A percentile compares a stretch with the other conserved stretches of the same genome.
phyloP scores from a whole-genome alignment of 2,329 filamentous ascomycete species.

The Intubia oerlemansii region DNA sequence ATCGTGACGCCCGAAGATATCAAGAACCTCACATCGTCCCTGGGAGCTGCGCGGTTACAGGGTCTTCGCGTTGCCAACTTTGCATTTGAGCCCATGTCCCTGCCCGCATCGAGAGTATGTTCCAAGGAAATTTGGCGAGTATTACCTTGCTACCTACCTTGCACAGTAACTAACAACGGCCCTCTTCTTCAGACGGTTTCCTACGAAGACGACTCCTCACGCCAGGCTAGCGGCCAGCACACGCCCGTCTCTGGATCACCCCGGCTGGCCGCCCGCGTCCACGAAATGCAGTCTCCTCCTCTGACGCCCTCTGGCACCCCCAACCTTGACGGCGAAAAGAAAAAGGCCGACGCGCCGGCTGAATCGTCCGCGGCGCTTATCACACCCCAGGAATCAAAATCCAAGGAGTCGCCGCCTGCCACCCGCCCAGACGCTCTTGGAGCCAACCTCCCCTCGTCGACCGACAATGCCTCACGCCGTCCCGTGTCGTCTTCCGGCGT shows the following conservation, averaged over 20 bases:
- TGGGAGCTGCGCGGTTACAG: conserved; percentile 59
- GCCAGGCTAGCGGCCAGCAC: conserved; percentile 39
- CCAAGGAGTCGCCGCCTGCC: conserved; percentile 25
- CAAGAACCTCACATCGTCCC: conserved; percentile 40
- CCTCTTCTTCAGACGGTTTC: conserved; percentile 30
- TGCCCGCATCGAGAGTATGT: conserved; percentile 60
- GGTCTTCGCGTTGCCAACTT: conserved; percentile 69
- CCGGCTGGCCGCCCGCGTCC: conserved; percentile 41
- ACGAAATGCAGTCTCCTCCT: conserved; percentile 67
- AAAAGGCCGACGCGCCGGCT: conserved; percentile 10
- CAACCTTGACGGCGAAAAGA: conserved; percentile 16
- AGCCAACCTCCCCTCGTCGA: conserved; percentile 19
- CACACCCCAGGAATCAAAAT: conserved; percentile 49
- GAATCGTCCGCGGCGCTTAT: conserved; percentile 17
- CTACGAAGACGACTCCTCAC: conserved; percentile 31
- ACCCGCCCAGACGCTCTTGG: conserved; percentile 9
- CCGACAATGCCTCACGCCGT: conserved; percentile 19
- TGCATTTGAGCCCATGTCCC: conserved; percentile 74
- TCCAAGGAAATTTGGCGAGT: background rate
- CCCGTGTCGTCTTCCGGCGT: conserved; percentile 17
- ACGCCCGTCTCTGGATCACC: conserved; percentile 47
- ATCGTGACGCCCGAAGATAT: conserved; percentile 37
- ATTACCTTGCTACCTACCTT: background rate
- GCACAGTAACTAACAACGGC: background rate
- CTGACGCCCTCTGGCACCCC: conserved; percentile 66